A percentile compares a stretch with the other conserved stretches of the same genome.
phyloP scores from a whole-genome alignment of 805 yeast genomes.

The Schizosaccharomyces osmophilus region DNA sequence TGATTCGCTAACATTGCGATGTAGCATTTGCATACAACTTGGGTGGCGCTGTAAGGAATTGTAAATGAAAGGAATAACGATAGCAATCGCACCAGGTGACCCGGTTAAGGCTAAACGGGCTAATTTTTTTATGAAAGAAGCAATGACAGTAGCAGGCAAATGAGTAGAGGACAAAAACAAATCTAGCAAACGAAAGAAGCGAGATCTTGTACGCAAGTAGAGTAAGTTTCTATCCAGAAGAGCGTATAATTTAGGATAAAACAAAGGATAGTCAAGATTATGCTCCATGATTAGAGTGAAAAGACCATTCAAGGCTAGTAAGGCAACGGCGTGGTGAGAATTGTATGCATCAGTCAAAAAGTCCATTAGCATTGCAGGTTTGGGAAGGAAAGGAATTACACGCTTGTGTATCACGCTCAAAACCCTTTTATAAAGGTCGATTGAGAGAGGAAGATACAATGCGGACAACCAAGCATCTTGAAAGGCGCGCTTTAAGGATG shows the following conservation, averaged over 20 bases:
- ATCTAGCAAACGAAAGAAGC: slow-evolving; percentile 72
- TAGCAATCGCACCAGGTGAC: slow-evolving; percentile 73
- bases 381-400: slow-evolving; percentile 53
- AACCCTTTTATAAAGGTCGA: slow-evolving; percentile 40
- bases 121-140: slow-evolving; percentile 67
- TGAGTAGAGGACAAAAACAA: slow-evolving; percentile 70
- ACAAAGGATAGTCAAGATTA: slow-evolving; percentile 80
- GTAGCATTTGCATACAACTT: slow-evolving; percentile 73
- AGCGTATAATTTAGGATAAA: slow-evolving; percentile 58
- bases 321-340: slow-evolving; percentile 33
- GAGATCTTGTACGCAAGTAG: slow-evolving; percentile 55
- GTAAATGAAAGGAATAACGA: slow-evolving; percentile 73
- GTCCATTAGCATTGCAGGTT: slow-evolving; percentile 75
- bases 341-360: slow-evolving; percentile 72
- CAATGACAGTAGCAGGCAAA: slow-evolving; percentile 56
- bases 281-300: slow-evolving; percentile 60
- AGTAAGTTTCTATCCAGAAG: slow-evolving; percentile 52
- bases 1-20: slow-evolving; percentile 18
- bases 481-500: slow-evolving; percentile 19
- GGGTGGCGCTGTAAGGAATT: slow-evolving; percentile 80
- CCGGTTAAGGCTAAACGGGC: slow-evolving; percentile 52
- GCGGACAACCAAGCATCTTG: slow-evolving; percentile 44
- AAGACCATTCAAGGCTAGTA: slow-evolving; percentile 65
- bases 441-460: slow-evolving; percentile 25
- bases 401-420: slow-evolving; percentile 57